Evolutionary conservation across 2,329 filamentous ascomycete species (phyloP), one percentile per base, ranked within the genome.

Genomic region (Epicoccum nigrum): DNA sequence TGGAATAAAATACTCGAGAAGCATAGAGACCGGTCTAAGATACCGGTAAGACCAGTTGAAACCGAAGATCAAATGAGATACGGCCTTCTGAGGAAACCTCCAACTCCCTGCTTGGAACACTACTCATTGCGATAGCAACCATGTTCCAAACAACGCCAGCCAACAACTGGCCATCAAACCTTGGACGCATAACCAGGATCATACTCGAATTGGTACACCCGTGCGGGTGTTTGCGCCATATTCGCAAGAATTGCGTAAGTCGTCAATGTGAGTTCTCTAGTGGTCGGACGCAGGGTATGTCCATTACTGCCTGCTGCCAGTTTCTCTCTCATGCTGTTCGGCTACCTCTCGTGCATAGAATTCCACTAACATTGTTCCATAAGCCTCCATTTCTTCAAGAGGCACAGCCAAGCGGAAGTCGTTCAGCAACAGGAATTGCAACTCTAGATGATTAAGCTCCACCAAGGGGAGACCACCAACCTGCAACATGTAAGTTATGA

Each of bases 301-400:
- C 31, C 17, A 23, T 11, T 47, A 52, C 21, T 52, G 43, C 11
- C 38, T 43, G n/a, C 51, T 54, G 40, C 51, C 59, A 8, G 49
- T 55, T 43, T 68, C 62, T 44, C 62, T 64, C 34, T 67, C 68
- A 38, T 83, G 79, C 64, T 88, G 86, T 20, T 84, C 79, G 20
- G 96, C 84, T 13, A 97, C 87, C 72, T 99, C 94, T 45, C 93
- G 83, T 0, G 92, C 93, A 68, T 97, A 99, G 68, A 97, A 99
- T 68, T 97, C 93, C 13, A 99, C 94, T 11, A 99, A 81, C 93
- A 97, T 97, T 1, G 94, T 99, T 4, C 92, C 94, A 65, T 99
- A 99, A 0, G 92, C 91, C 74, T 99, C 94, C 52, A 99, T 84
- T 67, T 97, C 93, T 76, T 97, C 94, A 12, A 97, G 88, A 0